Percentiles rank a stretch among this genome's conserved stretches.
phyloP scores from a whole-genome alignment of 2,329 filamentous ascomycete species.

The Apiospora marii region DNA sequence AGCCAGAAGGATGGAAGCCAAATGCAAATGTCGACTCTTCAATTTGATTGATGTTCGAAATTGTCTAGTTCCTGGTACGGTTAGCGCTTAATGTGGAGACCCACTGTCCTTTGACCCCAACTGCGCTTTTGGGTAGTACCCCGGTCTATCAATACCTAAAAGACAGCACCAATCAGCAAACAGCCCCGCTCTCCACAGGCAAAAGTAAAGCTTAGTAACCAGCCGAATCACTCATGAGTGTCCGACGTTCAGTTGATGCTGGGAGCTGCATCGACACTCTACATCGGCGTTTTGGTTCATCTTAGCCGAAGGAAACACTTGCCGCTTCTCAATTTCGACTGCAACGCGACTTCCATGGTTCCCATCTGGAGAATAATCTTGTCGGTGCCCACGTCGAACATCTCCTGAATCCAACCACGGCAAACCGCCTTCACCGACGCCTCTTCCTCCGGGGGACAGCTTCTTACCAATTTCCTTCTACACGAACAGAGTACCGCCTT shows the following conservation, averaged over 20 bases:
- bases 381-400: background rate
- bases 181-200: background rate
- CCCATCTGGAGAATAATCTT: background rate
- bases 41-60: background rate
- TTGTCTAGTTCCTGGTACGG: no score
- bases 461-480: background rate
- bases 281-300: background rate
- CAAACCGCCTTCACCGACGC: background rate
- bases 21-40: background rate
- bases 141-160: background rate
- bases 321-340: background rate
- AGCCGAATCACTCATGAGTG: background rate
- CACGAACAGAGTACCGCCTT: background rate
- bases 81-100: background rate
- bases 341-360: background rate
- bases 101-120: background rate
- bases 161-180: background rate
- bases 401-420: background rate
- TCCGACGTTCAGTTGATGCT: constrained; percentile 2
- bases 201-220: constrained; percentile 16
- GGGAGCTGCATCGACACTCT: background rate
- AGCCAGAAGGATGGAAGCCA: background rate
- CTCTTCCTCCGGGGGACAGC: background rate
- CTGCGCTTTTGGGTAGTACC: constrained; percentile 1
- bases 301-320: background rate